A percentile compares a stretch with the other conserved stretches of the same genome.
phyloP scores from a whole-genome alignment of 1,284 basidiomycete species.

The Cutaneotrichosporon sp. region DNA sequence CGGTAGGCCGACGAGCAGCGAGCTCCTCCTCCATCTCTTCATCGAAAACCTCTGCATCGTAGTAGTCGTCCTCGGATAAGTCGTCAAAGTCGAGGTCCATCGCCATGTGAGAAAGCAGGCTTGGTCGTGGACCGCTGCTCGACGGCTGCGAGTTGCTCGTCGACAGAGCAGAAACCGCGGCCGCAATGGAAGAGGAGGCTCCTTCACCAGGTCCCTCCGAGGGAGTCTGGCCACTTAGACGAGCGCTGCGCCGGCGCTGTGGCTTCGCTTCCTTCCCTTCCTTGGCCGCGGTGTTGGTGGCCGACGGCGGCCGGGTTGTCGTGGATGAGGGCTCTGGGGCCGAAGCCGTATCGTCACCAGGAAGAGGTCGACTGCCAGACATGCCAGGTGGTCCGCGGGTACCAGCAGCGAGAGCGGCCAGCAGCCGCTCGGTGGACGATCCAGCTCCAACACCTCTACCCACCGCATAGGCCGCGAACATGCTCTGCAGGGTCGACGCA shows the following conservation, averaged over 20 bases:
- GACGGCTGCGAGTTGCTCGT: slow-evolving; percentile 3
- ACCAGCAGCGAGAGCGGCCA: slow-evolving; percentile 53
- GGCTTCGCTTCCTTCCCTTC: slow-evolving; percentile 27
- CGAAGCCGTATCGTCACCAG: neutral
- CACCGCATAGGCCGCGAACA: slow-evolving; percentile 82
- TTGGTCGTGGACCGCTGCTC: neutral
- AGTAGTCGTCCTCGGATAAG: slow-evolving; percentile 75
- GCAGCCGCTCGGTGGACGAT: slow-evolving; percentile 58
- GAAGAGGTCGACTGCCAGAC: slow-evolving; percentile 27
- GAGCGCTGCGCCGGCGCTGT: slow-evolving; percentile 70
- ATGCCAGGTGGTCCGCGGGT: slow-evolving; percentile 21
- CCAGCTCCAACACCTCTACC: slow-evolving; percentile 24
- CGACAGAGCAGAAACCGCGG: slow-evolving; percentile 4
- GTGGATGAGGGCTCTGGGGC: neutral
- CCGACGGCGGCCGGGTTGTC: neutral
- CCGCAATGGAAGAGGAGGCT: slow-evolving; percentile 11
- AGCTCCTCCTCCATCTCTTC: slow-evolving; percentile 63
- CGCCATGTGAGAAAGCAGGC: slow-evolving; percentile 36
- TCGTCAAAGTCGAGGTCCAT: slow-evolving; percentile 54
- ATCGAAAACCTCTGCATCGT: slow-evolving; percentile 55
- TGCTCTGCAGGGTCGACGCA: slow-evolving; percentile 63
- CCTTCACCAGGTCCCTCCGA: slow-evolving; percentile 1
- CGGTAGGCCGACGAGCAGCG: slow-evolving; percentile 54
- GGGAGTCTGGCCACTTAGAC: slow-evolving; percentile 67
- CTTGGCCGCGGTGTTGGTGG: slow-evolving; percentile 14